Evolutionary conservation across 148 eudicot species (phyloP), one percentile per base, ranked within the genome.

Genomic region (Fagopyrum homotropicum): DNA sequence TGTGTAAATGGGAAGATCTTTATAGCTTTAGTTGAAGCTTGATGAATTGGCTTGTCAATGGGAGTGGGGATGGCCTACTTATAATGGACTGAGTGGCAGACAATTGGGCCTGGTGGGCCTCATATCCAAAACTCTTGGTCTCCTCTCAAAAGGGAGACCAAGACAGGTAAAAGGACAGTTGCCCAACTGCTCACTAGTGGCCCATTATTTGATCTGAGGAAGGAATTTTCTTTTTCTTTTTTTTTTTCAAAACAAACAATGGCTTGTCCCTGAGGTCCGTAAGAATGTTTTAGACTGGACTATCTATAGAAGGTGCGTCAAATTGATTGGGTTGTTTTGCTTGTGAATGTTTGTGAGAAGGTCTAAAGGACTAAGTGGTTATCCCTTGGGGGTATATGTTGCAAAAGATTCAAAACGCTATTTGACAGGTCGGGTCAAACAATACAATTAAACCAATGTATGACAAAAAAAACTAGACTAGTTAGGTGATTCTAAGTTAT

Each of bases 31-130:
- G 63, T 3, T 57, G 61, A 4, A 17, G 4, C 26, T 57, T 57
- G 63, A 57, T 57, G 63, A 57, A 57, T 57, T 6, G 63, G 63
- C 63, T 17, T 57, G 29, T 22, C 63, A 66, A 46, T 43, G 71
- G 16, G 45, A 63, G 15, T 29, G 16, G 69, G 19, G 47, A 7
- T 66, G 71, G 19, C 71, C 71, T 45, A 66, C 71, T 43, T 43
- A 66, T 40, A 43, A 61, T 61, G 69, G 69, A 61, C 69, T 26
- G 6, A 64, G 71, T 66, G 71, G 71, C 46, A 66, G 71, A 66
- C 71, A 66, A 66, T 35, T 66, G 71, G 71, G 71, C 69, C 69
- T 63, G 69, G 69, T 63, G 69, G 69, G 69, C 71, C 71, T 15
- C 0, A 7, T 35, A 12, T 15, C 45, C 17, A 43, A 66, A 66